A percentile compares a stretch with the other conserved stretches of the same genome.
phyloP scores from a whole-genome alignment of 768 basidiomycete species.

The Phaeotremella skinneri region DNA sequence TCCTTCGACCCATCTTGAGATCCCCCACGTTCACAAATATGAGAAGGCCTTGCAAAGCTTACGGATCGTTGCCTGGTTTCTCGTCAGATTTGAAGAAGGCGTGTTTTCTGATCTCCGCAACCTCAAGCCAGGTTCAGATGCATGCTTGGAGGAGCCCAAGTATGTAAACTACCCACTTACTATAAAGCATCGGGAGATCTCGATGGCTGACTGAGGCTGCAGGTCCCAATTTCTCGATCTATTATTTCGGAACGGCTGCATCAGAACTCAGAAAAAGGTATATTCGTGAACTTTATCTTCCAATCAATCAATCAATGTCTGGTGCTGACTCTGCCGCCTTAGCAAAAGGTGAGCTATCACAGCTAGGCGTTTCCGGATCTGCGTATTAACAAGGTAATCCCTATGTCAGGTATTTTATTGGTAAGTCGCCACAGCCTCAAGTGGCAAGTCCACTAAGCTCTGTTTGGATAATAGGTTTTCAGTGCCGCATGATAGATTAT shows the following conservation, averaged over 20 bases:
- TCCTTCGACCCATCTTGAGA: no score
- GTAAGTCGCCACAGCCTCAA: conserved; percentile 57
- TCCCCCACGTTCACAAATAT: no score
- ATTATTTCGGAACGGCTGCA: conserved; percentile 93
- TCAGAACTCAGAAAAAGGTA: conserved; percentile 93
- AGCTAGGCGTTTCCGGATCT: no score
- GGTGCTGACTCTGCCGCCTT: no score
- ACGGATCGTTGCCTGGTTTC: neutral
- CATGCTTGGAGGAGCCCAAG: conserved; percentile 94
- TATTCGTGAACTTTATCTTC: neutral
- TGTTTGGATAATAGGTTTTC: conserved; percentile 68
- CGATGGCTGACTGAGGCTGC: conserved; percentile 2
- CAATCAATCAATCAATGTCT: no score
- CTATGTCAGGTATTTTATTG: conserved; percentile 83
- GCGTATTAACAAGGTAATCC: neutral
- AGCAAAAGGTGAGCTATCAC: conserved; percentile 48
- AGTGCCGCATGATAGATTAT: conserved; percentile 92
- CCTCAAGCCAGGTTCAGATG: conserved; percentile 87
- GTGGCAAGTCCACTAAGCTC: neutral
- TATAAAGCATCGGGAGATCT: neutral
- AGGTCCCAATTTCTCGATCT: conserved; percentile 93
- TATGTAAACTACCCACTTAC: conserved; percentile 13
- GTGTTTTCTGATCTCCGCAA: conserved; percentile 91
- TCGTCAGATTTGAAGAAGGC: conserved; percentile 66
- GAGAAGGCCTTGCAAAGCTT: neutral